These are phyloP conservation scores for Hypoxylon sp. DNA, from an alignment of 2,329 filamentous ascomycete species.

Conservation along the genomic window DNA sequence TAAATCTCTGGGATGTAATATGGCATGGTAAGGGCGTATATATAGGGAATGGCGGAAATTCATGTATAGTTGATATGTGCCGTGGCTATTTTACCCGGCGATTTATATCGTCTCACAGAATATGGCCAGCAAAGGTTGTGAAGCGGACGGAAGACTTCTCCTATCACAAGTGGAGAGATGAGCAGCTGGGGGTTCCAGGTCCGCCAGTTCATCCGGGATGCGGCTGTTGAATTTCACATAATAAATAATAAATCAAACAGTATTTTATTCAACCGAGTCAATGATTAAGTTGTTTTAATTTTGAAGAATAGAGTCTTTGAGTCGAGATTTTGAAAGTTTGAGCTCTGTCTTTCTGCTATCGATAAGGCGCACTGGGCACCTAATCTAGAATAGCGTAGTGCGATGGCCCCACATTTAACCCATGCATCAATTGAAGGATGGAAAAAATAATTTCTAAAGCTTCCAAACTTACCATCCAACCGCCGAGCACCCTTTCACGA, in stretches of 20 bases:
- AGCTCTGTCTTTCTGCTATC: not conserved
- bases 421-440: slow-evolving; percentile 39
- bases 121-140: not conserved
- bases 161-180: too few relatives aligned
- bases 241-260: not conserved
- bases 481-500: not conserved
- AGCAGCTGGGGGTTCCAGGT: not conserved
- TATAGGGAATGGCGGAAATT: not conserved
- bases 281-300: not conserved
- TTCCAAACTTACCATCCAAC: slow-evolving; percentile 22
- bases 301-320: not conserved
- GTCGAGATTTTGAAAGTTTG: not conserved
- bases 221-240: not conserved
- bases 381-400: not conserved
- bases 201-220: not conserved
- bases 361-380: slow-evolving; percentile 1
- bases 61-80: not conserved
- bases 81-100: not conserved
- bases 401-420: slow-evolving; percentile 17
- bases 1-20: slow-evolving; percentile 8
- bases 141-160: too few relatives aligned
- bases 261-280: not conserved
- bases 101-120: not conserved
- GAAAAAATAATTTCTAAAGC: slow-evolving; percentile 35
- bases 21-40: slow-evolving; percentile 18